Base-by-base conservation (phyloP, 176 grass and related monocot species). In the Eragrostis curvula region DNA sequence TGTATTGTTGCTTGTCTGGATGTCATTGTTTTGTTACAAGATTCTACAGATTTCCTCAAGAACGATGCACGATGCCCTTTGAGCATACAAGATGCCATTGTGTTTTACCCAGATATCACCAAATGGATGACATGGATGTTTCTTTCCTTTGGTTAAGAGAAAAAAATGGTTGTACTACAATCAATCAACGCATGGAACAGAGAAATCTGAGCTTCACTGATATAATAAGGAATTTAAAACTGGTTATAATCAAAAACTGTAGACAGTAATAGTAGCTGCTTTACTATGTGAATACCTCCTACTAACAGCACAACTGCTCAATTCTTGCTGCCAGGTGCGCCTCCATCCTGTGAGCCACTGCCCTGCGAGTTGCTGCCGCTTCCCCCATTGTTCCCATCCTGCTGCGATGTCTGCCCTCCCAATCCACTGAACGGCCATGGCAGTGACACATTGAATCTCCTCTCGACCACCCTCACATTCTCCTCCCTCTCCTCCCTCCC, bases 361-460 rank as follows among this genome's bases (percentile, higher is more conserved):
- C 30, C 83, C 17, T 85, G 87, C 49, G 87, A 85, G 79, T 87
- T 90, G 67, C 81, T 90, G 44, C 88, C 81, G 39, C 73, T 61
- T 21, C 83, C 88, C 40, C 63, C 79, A 69, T 39, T 80, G 69
- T 52, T 88, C 60, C 79, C 88, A 63, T 86, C 94, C 41, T 88
- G 84, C 77, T 83, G 86, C 30, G 82, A 81, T 28, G 88, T 76
- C 70, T 91, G 86, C 71, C 73, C 63, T 28, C 91, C 84, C 29
- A 83, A 85, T 82, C 77, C 87, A 80, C 84, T 72, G 70, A 93
- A 91, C 6, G 84, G 88, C 94, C 91, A 97, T 29, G 94, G 91
- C 78, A 93, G 73, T 2, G 82, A 79, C 55, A 93, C 74, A 53
- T 80, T 93, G 79, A 88, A 97, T 73, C 93, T 90, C 87, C 85